Evolutionary conservation across 805 yeast genomes (phyloP).

Genomic region (Myxozyma neotropica): DNA sequence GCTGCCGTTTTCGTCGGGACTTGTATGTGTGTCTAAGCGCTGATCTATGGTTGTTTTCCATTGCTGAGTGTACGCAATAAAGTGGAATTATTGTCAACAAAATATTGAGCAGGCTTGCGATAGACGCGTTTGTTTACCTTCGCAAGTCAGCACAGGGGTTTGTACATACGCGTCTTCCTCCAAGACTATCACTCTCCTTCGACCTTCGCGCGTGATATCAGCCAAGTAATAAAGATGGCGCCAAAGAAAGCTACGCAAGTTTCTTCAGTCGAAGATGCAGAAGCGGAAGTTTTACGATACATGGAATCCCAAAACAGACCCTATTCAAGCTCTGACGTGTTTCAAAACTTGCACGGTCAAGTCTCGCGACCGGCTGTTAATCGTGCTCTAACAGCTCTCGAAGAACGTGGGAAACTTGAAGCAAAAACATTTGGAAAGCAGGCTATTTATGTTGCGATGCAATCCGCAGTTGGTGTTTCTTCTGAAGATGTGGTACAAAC

Average conservation of each 20-base stretch:
- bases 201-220: background rate
- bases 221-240: conserved; percentile 1
- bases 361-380: conserved; percentile 22
- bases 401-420: conserved; percentile 19
- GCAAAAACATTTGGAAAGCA: conserved; percentile 32
- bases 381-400: conserved; percentile 30
- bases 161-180: background rate
- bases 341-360: conserved; percentile 27
- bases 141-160: background rate
- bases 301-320: conserved; percentile 33
- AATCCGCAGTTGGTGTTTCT: conserved; percentile 1
- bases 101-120: background rate
- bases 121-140: conserved; percentile 8
- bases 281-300: conserved; percentile 20
- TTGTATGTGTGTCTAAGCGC: background rate
- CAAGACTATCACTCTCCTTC: background rate
- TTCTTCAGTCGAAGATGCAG: background rate
- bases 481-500: background rate
- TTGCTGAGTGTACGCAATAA: background rate
- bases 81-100: too few relatives aligned
- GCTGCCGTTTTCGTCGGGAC: background rate
- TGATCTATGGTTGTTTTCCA: background rate
- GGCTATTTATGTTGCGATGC: conserved; percentile 29
- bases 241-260: background rate
- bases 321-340: conserved; percentile 32